Evolutionary conservation across 2,329 filamentous ascomycete genomes (phyloP).

Genomic region (Bisporella sp.): DNA sequence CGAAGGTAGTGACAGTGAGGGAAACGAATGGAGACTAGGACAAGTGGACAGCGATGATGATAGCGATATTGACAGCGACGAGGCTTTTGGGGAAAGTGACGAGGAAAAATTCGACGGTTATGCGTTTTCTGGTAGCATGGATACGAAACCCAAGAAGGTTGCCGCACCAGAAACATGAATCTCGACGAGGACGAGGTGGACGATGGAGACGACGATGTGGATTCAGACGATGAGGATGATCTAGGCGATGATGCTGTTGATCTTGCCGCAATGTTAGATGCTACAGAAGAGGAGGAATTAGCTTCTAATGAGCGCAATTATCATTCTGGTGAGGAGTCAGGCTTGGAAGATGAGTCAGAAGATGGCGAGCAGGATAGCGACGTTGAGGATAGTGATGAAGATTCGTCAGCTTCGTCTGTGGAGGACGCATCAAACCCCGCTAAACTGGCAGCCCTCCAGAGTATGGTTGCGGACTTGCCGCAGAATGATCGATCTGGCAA

Average conservation of each 20-base stretch:
- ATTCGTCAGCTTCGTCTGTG: constrained; percentile 40
- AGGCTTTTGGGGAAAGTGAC: constrained; percentile 65
- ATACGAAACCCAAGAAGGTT: constrained; percentile 40
- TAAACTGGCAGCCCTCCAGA: constrained; percentile 58
- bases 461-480: constrained; percentile 60
- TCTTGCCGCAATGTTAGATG: constrained; percentile 26
- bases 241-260: constrained; percentile 39
- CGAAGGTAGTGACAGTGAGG: constrained; percentile 60
- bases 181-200: constrained; percentile 39
- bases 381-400: constrained; percentile 44
- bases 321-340: constrained; percentile 23
- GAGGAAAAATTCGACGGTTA: constrained; percentile 64
- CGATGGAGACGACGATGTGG: constrained; percentile 22
- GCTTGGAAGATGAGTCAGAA: constrained; percentile 37
- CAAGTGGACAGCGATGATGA: constrained; percentile 60
- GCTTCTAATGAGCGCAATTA: constrained; percentile 31
- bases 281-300: constrained; percentile 68
- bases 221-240: constrained; percentile 50
- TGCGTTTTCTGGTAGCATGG: constrained; percentile 51
- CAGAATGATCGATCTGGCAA: constrained; percentile 22
- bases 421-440: constrained; percentile 37
- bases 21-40: constrained; percentile 61
- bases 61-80: constrained; percentile 63
- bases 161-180: constrained; percentile 37
- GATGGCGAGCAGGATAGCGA: constrained; percentile 36